These are phyloP conservation scores for Phyllostachys edulis DNA, from an alignment of 176 grass and related monocot species.

Conservation along the genomic window DNA sequence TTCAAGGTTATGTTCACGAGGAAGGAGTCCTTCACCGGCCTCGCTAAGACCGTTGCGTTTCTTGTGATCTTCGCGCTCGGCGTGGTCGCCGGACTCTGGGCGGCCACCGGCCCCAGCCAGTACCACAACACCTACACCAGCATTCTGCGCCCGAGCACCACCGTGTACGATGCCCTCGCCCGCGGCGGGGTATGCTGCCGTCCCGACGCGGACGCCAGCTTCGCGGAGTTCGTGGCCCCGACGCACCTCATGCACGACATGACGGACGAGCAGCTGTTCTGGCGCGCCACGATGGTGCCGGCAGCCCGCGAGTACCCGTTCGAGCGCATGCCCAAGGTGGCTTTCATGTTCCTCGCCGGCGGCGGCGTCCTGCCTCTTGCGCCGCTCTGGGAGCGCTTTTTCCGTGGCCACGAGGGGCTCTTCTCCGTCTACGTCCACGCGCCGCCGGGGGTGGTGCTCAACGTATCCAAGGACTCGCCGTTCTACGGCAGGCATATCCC, in stretches of 20 bases:
- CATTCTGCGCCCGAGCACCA: conserved; percentile 36
- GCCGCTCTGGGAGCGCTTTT: conserved; percentile 88
- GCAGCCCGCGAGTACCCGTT: conserved; percentile 54
- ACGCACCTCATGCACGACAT: conserved; percentile 69
- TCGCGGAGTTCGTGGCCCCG: conserved; percentile 65
- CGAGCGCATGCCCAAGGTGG: conserved; percentile 74
- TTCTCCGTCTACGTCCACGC: conserved; percentile 86
- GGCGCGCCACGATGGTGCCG: conserved; percentile 78
- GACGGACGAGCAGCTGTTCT: conserved; percentile 80
- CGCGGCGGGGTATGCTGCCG: background rate
- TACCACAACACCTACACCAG: conserved; percentile 12
- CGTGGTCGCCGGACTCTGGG: conserved; percentile 57
- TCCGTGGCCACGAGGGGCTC: conserved; percentile 53
- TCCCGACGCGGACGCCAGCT: background rate
- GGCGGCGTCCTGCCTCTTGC: conserved; percentile 54
- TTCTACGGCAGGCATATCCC: conserved; percentile 83
- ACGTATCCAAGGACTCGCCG: conserved; percentile 56
- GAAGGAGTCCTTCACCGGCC: conserved; percentile 49
- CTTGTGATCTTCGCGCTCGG: conserved; percentile 71
- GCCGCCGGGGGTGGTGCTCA: conserved; percentile 51
- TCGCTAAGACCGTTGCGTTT: conserved; percentile 50
- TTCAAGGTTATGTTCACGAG: conserved; percentile 35
- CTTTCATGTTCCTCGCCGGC: conserved; percentile 78
- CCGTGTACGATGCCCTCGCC: background rate
- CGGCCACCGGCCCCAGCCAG: conserved; percentile 25